Base-by-base conservation (phyloP, 352 stramenopile species). In the Halophytophthora batemanensis region DNA sequence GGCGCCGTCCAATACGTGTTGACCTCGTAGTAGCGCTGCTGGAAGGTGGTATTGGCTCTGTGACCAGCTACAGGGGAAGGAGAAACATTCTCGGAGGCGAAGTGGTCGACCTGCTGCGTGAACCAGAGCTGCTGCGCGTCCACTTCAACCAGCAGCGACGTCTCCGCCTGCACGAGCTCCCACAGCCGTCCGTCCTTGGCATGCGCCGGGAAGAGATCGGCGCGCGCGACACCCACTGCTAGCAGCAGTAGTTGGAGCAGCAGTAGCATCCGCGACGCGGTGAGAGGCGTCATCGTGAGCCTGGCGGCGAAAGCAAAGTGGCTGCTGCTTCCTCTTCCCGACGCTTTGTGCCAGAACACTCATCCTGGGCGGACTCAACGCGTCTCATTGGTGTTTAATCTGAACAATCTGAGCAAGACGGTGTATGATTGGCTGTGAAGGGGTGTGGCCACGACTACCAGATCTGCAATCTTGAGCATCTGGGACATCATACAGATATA, bases 21-120 rank as follows among this genome's bases (percentile, higher is more conserved):
- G 50, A 75, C 61, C 47, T 89, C 72, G 66, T 92, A 92, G 56
- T 82, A 92, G 17, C 82, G 78, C 54, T 92, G 82, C 56, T 81
- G 67, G 60, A 83, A 92, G 8, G 77, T 87, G 47, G 52, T 53
- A 42, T 61, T 66, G 51, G 19, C 33, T 3, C 6, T 3, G 3
- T 17, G 11, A n/a, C 25, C 17, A 21, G 12, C 6, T 4, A 1
- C 25, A 31, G 33, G 33, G 10, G 11, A 6, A 38, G n/a, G 15
- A 14, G 42, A 35, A 19, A 38, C 23, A 2, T 4, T 51, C 18
- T 48, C 31, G 7, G 52, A 21, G 0, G 45, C 41, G 22, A 87
- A 90, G 58, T 92, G 82, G 50, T 92, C 77, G 25, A 90, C 28
- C 22, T 65, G 60, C 62, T 92, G 82, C 45, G 64, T 61, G 53